These are phyloP conservation scores for Cercophora newfieldiana DNA, from an alignment of 495 filamentous ascomycete genomes.

Conservation along the genomic window DNA sequence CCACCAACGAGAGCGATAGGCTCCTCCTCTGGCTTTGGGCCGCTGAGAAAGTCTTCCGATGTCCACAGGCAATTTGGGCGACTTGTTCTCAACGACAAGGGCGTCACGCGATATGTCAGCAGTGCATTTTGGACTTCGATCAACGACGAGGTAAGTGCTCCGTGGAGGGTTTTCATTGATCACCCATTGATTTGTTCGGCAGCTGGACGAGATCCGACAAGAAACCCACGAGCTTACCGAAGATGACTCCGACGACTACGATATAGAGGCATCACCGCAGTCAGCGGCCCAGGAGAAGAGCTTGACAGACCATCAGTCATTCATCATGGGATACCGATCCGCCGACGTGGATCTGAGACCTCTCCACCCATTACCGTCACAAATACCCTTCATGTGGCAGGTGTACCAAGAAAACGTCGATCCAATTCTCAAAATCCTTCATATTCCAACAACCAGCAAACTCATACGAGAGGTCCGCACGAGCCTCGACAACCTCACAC, in stretches of 20 bases:
- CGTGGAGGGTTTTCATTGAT: background rate
- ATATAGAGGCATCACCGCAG: slow-evolving; percentile 53
- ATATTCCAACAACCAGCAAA: slow-evolving; percentile 59
- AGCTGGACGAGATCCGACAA: slow-evolving; percentile 73
- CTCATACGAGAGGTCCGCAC: slow-evolving; percentile 46
- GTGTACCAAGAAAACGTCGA: slow-evolving; percentile 71
- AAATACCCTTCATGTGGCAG: slow-evolving; percentile 68
- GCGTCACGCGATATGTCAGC: slow-evolving; percentile 80
- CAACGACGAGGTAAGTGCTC: slow-evolving; percentile 65
- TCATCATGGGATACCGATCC: slow-evolving; percentile 69
- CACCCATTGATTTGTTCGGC: slow-evolving; percentile 19
- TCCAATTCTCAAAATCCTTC: slow-evolving; percentile 67
- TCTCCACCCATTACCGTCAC: slow-evolving; percentile 58
- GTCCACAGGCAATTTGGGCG: slow-evolving; percentile 74
- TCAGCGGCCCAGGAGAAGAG: slow-evolving; percentile 32
- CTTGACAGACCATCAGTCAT: slow-evolving; percentile 63
- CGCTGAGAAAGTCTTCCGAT: slow-evolving; percentile 33
- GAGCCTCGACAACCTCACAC: slow-evolving; percentile 57
- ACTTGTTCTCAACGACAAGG: slow-evolving; percentile 77
- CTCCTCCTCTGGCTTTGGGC: slow-evolving; percentile 20
- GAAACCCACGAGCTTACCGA: slow-evolving; percentile 69
- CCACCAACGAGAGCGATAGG: background rate
- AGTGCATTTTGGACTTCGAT: slow-evolving; percentile 88
- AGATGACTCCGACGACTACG: slow-evolving; percentile 60
- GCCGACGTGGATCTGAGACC: slow-evolving; percentile 49